phyloP scores from a whole-genome alignment of 495 filamentous ascomycete species.

The Xylaria longipes region DNA sequence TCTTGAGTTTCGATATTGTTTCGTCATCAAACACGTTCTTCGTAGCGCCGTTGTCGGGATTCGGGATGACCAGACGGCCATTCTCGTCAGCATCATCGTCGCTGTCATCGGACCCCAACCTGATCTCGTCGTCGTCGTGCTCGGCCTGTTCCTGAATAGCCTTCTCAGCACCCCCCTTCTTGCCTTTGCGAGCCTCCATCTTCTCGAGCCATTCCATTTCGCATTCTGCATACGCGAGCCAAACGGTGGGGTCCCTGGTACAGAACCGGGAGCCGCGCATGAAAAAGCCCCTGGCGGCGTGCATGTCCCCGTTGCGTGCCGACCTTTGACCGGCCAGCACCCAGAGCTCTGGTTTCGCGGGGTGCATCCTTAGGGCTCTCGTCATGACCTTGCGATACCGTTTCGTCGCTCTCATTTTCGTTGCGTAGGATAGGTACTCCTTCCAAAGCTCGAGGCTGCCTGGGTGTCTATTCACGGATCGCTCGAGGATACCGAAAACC shows the following conservation, averaged over 20 bases:
- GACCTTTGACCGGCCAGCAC: conserved; percentile 80
- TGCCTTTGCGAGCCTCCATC: conserved; percentile 72
- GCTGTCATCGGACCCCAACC: conserved; percentile 45
- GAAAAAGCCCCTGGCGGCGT: conserved; percentile 75
- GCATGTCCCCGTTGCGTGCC: conserved; percentile 83
- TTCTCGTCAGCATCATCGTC: conserved; percentile 44
- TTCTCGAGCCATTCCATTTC: conserved; percentile 91
- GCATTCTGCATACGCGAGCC: conserved; percentile 89
- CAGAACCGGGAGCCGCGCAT: conserved; percentile 92
- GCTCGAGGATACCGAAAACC: conserved; percentile 87
- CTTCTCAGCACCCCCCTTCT: conserved; percentile 59
- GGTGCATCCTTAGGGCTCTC: conserved; percentile 80
- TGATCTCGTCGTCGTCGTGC: conserved; percentile 50
- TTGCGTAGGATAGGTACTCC: conserved; percentile 85
- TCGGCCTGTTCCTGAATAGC: conserved; percentile 51
- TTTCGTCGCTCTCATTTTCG: conserved; percentile 76
- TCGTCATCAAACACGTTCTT: conserved; percentile 63
- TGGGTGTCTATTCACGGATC: conserved; percentile 83
- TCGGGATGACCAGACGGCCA: conserved; percentile 48
- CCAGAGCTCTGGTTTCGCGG: conserved; percentile 85
- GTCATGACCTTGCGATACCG: conserved; percentile 80
- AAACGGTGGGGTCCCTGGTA: conserved; percentile 70
- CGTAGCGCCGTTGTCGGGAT: conserved; percentile 40
- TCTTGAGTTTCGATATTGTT: conserved; percentile 64
- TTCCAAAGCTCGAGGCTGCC: conserved; percentile 87